Base-by-base conservation (phyloP, 495 filamentous ascomycete species). In the Neurospora sublineolata region DNA sequence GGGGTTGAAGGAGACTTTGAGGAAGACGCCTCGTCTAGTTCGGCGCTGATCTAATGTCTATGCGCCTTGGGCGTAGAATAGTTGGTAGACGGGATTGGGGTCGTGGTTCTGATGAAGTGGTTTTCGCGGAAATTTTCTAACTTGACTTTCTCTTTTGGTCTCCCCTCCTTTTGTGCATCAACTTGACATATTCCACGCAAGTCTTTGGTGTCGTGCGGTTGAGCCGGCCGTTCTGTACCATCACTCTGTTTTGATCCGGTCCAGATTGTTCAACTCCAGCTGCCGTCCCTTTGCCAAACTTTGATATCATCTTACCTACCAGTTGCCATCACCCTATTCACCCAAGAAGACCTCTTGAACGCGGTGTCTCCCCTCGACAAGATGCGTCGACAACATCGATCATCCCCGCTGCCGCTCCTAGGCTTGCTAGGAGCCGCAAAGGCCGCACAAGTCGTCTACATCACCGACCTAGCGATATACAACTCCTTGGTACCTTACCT, bases 391-490 rank as follows among this genome's bases (percentile, higher is more conserved):
- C 27, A 14, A 20, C 67, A 37, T 3, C 7, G 70, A 23, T 70
- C 76, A 23, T 38, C 68, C 7, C 37, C 72, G 20, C 7, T 71
- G 9, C 39, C 74, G 2, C 38, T 76, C 0, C 67, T 73, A 16
- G 37, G 74, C 68, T 27, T 44, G 4, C 37, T 77, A 52, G 73
- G 64, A 38, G 68, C 60, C 40, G 70, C 71, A 40, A 60, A 42
- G 9, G 73, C 73, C 3, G 72, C 68, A 3, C 37, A 37, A 39
- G 72, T 84, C 5, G 79, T 78, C 39, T 84, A 83, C 69, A 79
- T 85, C 69, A 85, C 83, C 1, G 84, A 84, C 71, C 78, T 85
- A 0, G 73, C 76, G 9, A 77, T 83, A 58, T 85, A 76, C 71
- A 81, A 79, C 60, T 75, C 78, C 23, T 73, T 85, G 73, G 83